Base-by-base conservation (phyloP, 2,329 filamentous ascomycete genomes). In the Thelonectria rubi region DNA sequence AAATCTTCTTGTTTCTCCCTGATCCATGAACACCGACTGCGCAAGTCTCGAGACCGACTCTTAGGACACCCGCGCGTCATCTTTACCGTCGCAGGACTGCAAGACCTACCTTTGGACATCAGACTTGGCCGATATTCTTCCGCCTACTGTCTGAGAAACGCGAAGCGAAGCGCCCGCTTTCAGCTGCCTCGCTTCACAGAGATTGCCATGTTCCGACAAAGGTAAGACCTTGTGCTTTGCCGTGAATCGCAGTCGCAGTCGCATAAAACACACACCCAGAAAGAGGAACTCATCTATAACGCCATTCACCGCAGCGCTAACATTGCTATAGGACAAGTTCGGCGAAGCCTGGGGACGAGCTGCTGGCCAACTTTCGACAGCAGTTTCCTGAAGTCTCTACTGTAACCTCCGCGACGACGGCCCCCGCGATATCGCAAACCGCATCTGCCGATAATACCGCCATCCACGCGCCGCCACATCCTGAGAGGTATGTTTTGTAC, bases 321-420 rank as follows among this genome's bases (percentile, higher is more conserved):
- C 50, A 18, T 21, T 9, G 46, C 20, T 49, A 9, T 69, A 92
- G 90, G 79, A 91, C 86, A 73, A 93, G 87, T 77, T 88, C 91
- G 58, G 91, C 93, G 78, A 97, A 97, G 81, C 93, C 93, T 58
- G 89, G 88, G 76, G 91, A 94, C 74, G 92, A 94, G 72, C 85
- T 97, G 74, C 88, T 95, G 76, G 88, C 88, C 78, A 89, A 88
- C 76, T 97, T 97, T 80, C 91, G 91, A 76, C 87, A 92, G 72
- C 89, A 87, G 69, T 97, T 97, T 73, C 91, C 92, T 48, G 88
- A 94, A 71, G 82, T 96, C 64, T 81, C 84, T 58, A 80, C 85
- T 55, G 81, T 84, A 60, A 81, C 81, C 68, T 75, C 83, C 54
- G 74, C 79, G 60, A 72, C 82, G 55, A 77, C 83, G 34, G 70